phyloP scores from a whole-genome alignment of 805 yeast species.

The Lachancea quebecensis region DNA sequence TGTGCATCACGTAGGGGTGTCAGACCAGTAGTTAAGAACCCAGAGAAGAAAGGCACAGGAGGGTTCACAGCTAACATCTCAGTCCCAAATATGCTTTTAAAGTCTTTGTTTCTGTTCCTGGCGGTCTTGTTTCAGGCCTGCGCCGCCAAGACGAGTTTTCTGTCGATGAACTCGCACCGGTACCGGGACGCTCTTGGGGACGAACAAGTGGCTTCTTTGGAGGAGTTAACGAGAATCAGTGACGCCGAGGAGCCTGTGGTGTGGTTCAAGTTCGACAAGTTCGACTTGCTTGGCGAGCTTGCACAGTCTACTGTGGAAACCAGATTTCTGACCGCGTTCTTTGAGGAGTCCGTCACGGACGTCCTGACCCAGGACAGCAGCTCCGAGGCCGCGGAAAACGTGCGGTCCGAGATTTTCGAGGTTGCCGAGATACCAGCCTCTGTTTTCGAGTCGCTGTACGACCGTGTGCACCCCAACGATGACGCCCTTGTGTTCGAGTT shows the following conservation, averaged over 20 bases:
- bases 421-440: constrained; percentile 14
- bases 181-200: constrained; percentile 6
- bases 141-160: constrained; percentile 7
- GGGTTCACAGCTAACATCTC: neutral
- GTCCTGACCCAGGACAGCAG: constrained; percentile 7
- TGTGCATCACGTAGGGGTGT: neutral
- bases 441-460: constrained; percentile 19
- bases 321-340: constrained; percentile 18
- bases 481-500: constrained; percentile 21
- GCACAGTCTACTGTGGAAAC: constrained; percentile 8
- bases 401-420: neutral
- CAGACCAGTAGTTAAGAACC: neutral
- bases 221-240: constrained; percentile 3
- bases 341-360: constrained; percentile 12
- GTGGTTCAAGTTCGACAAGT: constrained; percentile 20
- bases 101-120: neutral
- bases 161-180: constrained; percentile 12
- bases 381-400: neutral
- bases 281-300: constrained; percentile 12
- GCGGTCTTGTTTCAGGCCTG: constrained; percentile 3
- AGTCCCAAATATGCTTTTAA: neutral
- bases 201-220: constrained; percentile 6
- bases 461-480: constrained; percentile 15
- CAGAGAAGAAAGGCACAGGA: neutral
- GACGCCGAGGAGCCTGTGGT: constrained; percentile 18